Conservation (phyloP, 305 asterid genomes). For the Fraxinus nigra region DNA sequence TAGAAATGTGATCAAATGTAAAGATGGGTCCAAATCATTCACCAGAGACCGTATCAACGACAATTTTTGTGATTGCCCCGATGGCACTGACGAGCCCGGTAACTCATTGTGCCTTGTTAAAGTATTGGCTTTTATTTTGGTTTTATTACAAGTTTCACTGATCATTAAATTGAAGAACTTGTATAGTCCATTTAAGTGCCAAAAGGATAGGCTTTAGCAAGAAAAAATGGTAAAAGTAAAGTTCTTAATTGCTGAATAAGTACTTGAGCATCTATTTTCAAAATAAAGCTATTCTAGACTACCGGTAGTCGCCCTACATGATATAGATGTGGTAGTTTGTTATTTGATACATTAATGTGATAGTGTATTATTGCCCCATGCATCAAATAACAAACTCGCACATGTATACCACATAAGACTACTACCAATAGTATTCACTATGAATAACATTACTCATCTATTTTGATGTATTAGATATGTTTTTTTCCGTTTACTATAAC, state of each 20-base stretch:
- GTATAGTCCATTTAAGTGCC: background rate
- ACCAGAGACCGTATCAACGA: constrained; percentile 74
- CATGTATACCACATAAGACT: too few species aligned
- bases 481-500: background rate
- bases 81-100: constrained; percentile 97
- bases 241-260: background rate
- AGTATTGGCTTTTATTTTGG: background rate
- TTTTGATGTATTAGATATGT: background rate
- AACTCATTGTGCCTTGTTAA: background rate
- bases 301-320: too few species aligned
- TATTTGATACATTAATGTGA: too few species aligned
- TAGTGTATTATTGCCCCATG: too few species aligned
- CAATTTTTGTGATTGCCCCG: constrained; percentile 80
- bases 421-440: too few species aligned
- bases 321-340: too few species aligned
- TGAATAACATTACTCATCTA: too few species aligned
- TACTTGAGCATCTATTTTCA: background rate
- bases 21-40: constrained; percentile 75
- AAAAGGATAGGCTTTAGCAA: background rate
- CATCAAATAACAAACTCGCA: too few species aligned
- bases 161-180: background rate
- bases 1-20: constrained; percentile 64
- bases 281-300: too few species aligned
- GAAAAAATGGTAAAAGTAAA: background rate
- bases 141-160: background rate